Base-by-base conservation (phyloP, 305 asterid species). In the Andrographis paniculata region DNA sequence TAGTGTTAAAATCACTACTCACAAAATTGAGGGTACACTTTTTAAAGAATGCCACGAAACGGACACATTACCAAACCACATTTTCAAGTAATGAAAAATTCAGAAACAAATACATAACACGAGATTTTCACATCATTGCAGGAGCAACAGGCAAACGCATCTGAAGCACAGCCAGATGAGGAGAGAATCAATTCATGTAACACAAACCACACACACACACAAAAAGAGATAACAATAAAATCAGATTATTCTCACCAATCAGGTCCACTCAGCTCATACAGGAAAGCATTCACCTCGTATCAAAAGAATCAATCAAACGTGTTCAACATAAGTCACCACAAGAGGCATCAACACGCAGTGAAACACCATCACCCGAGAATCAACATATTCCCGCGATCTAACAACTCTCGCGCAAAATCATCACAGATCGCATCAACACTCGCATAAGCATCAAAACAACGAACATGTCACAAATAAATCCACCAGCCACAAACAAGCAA, bases 31-130 rank as follows among this genome's bases (percentile, higher is more conserved):
- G n/a, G n/a, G n/a, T n/a, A n/a, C n/a, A n/a, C n/a, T n/a, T n/a
- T n/a, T n/a, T n/a, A n/a, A 14, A 10, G 33, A 52, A 63, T 17
- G 55, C 55, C 17, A 45, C 49, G 40, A 27, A 52, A n/a, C 36
- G 8, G 8, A 14, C 20, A n/a, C 39, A 19, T 30, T 28, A 55
- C 17, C 21, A 11, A 17, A 12, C 44, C 23, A 18, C 37, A 45
- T 35, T 17, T 5, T 27, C 9, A 27, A 27, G 33, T 27, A 6
- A 27, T 27, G 33, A 10, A 27, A 27, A 6, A 27, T 10, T 27
- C 33, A 27, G 10, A 27, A 6, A 5, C 10, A 27, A 27, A 27
- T 27, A 27, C 33, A 27, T 27, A 27, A 10, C 33, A 27, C n/a
- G n/a, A n/a, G n/a, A n/a, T n/a, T n/a, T n/a, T n/a, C n/a, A n/a